Percentiles rank a stretch among this genome's conserved stretches.
Evolutionary conservation across 805 yeast species (phyloP).

Genomic region (Vanderwaltozyma verrucispora): DNA sequence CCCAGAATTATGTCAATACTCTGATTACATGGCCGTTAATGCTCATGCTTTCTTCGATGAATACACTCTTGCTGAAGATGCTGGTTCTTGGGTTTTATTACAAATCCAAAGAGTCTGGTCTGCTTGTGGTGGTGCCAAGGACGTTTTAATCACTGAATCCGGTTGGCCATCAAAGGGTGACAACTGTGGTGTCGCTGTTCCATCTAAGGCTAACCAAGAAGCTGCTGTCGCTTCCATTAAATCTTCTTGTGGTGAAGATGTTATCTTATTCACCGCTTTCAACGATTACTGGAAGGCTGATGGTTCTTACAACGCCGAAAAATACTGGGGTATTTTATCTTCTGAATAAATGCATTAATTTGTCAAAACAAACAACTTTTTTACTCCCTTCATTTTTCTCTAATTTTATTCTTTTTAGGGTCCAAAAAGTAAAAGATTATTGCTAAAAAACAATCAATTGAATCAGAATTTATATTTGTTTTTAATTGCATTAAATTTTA

Average conservation of each 20-base stretch:
- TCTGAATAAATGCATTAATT: conserved; percentile 1
- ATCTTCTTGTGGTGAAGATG: conserved; percentile 53
- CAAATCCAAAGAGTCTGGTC: conserved; percentile 87
- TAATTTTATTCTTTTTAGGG: background rate
- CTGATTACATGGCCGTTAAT: conserved; percentile 93
- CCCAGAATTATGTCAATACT: conserved; percentile 79
- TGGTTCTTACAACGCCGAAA: conserved; percentile 63
- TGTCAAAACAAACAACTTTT: background rate
- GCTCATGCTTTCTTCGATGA: conserved; percentile 98
- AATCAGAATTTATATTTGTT: too few relatives aligned
- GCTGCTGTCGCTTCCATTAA: conserved; percentile 63
- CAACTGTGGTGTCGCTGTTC: conserved; percentile 71
- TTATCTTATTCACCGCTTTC: conserved; percentile 72
- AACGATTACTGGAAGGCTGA: conserved; percentile 82
- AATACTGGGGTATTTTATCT: conserved; percentile 70
- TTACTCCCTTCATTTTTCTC: background rate
- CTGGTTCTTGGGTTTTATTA: conserved; percentile 83
- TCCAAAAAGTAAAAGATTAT: background rate
- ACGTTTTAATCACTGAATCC: conserved; percentile 76
- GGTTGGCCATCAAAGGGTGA: conserved; percentile 97
- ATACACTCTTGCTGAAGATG: conserved; percentile 58
- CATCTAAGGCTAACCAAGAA: conserved; percentile 64
- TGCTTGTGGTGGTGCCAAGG: conserved; percentile 69
- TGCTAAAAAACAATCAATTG: background rate
- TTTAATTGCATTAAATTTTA: too few relatives aligned